These are phyloP conservation scores for Pulveroboletus sp. DNA, from an alignment of 768 basidiomycete genomes.

Conservation along the genomic window DNA sequence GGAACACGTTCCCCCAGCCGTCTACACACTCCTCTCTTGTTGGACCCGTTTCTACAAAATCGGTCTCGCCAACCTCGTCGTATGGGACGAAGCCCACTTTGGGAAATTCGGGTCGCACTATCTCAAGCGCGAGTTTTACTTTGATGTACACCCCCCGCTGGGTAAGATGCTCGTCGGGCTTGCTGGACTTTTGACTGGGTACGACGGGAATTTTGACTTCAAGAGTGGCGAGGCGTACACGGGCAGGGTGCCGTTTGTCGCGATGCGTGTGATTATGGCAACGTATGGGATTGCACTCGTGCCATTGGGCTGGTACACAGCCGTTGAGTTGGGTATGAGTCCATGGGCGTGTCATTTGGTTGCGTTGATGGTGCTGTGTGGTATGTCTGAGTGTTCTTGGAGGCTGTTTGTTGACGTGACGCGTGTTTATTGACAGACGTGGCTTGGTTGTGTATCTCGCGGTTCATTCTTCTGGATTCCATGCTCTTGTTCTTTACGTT, in stretches of 20 bases:
- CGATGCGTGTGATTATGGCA: conserved; percentile 94
- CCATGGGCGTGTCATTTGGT: conserved; percentile 87
- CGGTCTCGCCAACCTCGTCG: conserved; percentile 78
- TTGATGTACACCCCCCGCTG: conserved; percentile 97
- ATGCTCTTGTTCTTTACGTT: conserved; percentile 99
- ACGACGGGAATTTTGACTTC: conserved; percentile 91
- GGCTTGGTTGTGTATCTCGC: conserved; percentile 94
- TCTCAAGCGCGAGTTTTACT: conserved; percentile 98
- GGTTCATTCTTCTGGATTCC: conserved; percentile 96
- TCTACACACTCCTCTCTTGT: conserved; percentile 92
- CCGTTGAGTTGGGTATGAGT: conserved; percentile 91
- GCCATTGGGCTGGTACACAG: conserved; percentile 95
- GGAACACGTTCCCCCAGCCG: conserved; percentile 71
- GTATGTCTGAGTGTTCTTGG: conserved; percentile 42
- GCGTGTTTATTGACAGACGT: conserved; percentile 59
- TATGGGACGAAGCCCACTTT: conserved; percentile 99
- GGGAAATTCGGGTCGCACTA: conserved; percentile 99
- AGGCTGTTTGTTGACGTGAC: neutral
- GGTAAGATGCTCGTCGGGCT: conserved; percentile 99
- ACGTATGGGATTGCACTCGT: conserved; percentile 95
- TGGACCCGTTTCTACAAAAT: conserved; percentile 95
- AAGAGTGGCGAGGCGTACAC: conserved; percentile 89
- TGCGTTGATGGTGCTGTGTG: conserved; percentile 89
- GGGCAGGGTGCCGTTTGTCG: conserved; percentile 81
- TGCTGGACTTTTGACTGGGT: conserved; percentile 86